A percentile compares a stretch with the other conserved stretches of the same genome.
These are phyloP conservation scores for Malania oleifera DNA, from an alignment of 164 flowering plant genomes.

Conservation along the genomic window DNA sequence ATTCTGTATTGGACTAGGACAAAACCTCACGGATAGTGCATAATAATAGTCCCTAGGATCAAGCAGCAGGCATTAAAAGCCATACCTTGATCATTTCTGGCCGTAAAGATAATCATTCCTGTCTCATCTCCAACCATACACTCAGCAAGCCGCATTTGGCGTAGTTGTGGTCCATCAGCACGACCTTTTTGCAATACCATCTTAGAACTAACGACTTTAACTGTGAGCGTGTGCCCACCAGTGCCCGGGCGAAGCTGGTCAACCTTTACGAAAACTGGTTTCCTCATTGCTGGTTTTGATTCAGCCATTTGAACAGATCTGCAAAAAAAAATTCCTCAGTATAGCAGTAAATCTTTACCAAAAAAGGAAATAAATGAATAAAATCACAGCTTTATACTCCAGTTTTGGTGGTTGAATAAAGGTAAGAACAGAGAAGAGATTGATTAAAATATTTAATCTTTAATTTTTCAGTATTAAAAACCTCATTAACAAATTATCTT, in stretches of 20 bases:
- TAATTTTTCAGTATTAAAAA: background rate
- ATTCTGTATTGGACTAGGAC: no score
- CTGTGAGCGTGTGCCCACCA: conserved; percentile 36
- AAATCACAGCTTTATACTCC: background rate
- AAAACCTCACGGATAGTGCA: no score
- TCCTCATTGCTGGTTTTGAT: conserved; percentile 30
- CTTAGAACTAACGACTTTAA: conserved; percentile 41
- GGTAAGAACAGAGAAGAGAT: background rate
- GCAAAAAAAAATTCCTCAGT: background rate
- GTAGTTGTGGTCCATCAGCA: conserved; percentile 33
- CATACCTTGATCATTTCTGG: no score
- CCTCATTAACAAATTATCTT: background rate
- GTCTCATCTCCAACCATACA: conserved; percentile 46
- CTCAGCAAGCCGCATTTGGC: conserved; percentile 45
- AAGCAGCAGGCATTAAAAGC: no score
- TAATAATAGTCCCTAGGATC: no score
- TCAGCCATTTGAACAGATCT: conserved; percentile 32
- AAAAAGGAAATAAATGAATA: background rate
- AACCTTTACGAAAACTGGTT: conserved; percentile 42
- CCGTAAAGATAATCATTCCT: conserved; percentile 40
- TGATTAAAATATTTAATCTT: background rate
- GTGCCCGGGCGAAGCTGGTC: conserved; percentile 44
- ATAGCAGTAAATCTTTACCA: no score
- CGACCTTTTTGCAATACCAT: conserved; percentile 38
- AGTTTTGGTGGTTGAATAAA: background rate